A percentile compares a stretch with the other conserved stretches of the same genome.
Conservation (phyloP, 768 basidiomycete genomes). For the Gloeopeniophorella convolvens region DNA sequence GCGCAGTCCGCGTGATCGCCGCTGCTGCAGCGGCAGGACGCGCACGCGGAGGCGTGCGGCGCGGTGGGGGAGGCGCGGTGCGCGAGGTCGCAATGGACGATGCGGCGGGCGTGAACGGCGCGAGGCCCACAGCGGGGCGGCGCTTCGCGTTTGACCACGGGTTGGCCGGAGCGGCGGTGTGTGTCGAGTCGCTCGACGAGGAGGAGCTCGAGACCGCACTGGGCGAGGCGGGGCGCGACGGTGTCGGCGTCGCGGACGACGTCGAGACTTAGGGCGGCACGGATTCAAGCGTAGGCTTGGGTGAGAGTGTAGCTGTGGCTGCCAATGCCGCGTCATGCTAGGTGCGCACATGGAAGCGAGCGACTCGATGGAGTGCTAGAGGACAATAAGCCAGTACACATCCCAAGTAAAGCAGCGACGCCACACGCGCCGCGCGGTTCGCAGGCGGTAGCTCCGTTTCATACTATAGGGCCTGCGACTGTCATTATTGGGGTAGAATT, state of each 20-base stretch:
- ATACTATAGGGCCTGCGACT: conserved; percentile 67
- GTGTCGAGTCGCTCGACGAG: conserved; percentile 18
- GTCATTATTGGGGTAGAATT: conserved; percentile 86
- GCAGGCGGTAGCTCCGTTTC: conserved; percentile 55
- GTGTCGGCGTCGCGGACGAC: conserved; percentile 8
- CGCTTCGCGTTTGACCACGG: conserved; percentile 1
- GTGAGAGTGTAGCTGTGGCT: not conserved
- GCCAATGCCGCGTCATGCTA: not conserved
- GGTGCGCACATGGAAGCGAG: conserved; percentile 11
- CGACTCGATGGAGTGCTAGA: conserved; percentile 4
- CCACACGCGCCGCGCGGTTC: conserved; percentile 43
- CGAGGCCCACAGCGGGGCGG: not conserved
- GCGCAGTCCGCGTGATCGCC: not conserved
- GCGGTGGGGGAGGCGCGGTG: conserved; percentile 8
- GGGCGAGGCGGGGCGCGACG: conserved; percentile 20
- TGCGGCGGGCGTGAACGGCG: not conserved
- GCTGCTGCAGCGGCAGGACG: not conserved
- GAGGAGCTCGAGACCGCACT: conserved; percentile 14
- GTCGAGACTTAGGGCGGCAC: no score
- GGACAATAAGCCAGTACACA: conserved; percentile 19
- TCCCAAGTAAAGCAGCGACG: not conserved
- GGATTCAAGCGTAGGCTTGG: not conserved
- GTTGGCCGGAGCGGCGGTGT: conserved; percentile 18
- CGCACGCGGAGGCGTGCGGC: not conserved
- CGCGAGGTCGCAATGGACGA: conserved; percentile 1